Evolutionary conservation across 257 asterid genomes (phyloP).

Genomic region (Leonotis leonurus): DNA sequence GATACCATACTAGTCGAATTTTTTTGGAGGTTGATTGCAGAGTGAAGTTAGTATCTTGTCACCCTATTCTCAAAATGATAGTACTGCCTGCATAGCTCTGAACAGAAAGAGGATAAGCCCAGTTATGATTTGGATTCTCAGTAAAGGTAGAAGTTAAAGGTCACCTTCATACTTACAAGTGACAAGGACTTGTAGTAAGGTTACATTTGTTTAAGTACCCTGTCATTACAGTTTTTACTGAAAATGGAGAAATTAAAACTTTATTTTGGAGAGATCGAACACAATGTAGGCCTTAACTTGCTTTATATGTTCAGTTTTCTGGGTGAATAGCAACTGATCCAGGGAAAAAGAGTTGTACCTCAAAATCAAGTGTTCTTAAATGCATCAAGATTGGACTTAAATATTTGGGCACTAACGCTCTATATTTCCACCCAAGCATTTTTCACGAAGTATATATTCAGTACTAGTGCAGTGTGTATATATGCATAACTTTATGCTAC

Average conservation of each 20-base stretch:
- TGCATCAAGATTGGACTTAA: background rate
- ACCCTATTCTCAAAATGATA: background rate
- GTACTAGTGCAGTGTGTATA: no score
- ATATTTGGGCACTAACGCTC: background rate
- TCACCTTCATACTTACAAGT: background rate
- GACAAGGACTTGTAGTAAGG: background rate
- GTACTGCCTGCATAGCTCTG: background rate
- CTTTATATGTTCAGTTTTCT: background rate
- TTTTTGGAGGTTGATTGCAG: background rate
- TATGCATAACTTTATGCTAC: no score
- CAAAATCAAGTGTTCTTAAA: background rate
- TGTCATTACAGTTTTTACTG: background rate
- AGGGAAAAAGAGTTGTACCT: background rate
- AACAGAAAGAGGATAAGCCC: background rate
- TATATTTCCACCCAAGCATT: background rate
- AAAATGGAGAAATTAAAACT: background rate
- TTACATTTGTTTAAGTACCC: background rate
- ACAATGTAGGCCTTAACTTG: background rate
- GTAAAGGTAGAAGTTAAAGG: background rate
- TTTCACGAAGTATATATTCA: background rate
- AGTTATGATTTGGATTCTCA: slow-evolving; percentile 5
- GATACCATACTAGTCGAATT: background rate
- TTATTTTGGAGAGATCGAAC: background rate
- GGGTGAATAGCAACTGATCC: background rate
- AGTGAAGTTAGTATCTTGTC: background rate